A percentile compares a stretch with the other conserved stretches of the same genome.
Conservation (phyloP, 768 basidiomycete genomes). For the Nidularia pulvinata region DNA sequence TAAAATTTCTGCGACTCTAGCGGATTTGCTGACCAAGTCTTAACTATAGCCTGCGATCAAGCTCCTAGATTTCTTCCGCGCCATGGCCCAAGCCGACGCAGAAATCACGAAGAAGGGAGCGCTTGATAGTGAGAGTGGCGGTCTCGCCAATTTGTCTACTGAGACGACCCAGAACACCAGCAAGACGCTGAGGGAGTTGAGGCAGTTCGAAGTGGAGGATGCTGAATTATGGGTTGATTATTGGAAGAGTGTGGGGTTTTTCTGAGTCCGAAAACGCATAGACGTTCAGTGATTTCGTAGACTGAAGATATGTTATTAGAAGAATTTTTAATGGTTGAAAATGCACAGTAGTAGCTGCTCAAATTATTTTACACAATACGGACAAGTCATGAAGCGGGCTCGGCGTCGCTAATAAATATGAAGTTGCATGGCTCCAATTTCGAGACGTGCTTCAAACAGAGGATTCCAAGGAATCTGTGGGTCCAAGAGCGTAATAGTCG, state of each 20-base stretch:
- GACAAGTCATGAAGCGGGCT: too few relatives aligned
- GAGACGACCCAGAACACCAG: slow-evolving; percentile 11
- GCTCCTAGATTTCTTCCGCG: slow-evolving; percentile 21
- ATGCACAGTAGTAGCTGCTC: too few relatives aligned
- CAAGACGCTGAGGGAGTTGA: slow-evolving; percentile 11
- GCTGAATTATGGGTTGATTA: slow-evolving; percentile 15
- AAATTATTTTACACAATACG: too few relatives aligned
- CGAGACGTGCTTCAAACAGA: too few relatives aligned
- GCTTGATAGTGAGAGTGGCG: slow-evolving; percentile 9
- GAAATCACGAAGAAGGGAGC: slow-evolving; percentile 4
- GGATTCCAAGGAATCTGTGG: too few relatives aligned
- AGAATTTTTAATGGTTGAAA: too few relatives aligned
- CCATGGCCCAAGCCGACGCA: slow-evolving; percentile 13
- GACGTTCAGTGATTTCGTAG: too few relatives aligned
- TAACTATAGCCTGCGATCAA: slow-evolving; percentile 28
- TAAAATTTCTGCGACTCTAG: not conserved
- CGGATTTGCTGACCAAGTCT: not conserved
- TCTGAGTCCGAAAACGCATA: too few relatives aligned
- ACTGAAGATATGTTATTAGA: too few relatives aligned
- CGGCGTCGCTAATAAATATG: too few relatives aligned
- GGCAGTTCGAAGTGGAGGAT: slow-evolving; percentile 6
- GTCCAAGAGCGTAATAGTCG: too few relatives aligned
- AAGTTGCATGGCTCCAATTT: too few relatives aligned
- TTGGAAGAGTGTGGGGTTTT: slow-evolving; percentile 13
- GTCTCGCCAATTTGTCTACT: slow-evolving; percentile 12